Base-by-base conservation (phyloP, 306 rosid genomes). In the Rosa rugosa region DNA sequence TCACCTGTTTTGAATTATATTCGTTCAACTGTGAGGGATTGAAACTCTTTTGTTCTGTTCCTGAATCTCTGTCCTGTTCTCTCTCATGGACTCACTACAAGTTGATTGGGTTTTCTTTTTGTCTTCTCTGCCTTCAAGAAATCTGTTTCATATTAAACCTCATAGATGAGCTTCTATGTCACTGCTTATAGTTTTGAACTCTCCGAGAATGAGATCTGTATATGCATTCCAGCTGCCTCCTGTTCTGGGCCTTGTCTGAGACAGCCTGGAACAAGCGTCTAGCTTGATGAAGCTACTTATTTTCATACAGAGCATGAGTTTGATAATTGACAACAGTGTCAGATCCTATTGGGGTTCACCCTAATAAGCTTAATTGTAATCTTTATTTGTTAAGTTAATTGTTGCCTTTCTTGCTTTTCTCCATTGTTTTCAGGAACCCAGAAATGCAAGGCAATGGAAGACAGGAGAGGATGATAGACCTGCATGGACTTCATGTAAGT, bases 391-490 rank as follows among this genome's bases (percentile, higher is more conserved):
- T 65, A 18, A 67, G 25, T 66, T 45, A 59, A 50, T 74, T 41
- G 65, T 51, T 51, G 63, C 63, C 12, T 62, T 60, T 68, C 72
- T 63, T 51, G 27, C 68, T 27, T 20, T 23, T 83, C 60, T 42
- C 34, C 66, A 51, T 67, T 8, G 50, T 81, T n/a, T 57, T 76
- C 80, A 94, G 99, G 93, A 94, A 94, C 82, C 90, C 97, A 50
- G 98, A 94, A 82, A 85, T 86, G 88, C 92, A 86, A 75, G 87
- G 82, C 77, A 94, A 91, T 49, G 98, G 97, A 76, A 90, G 97
- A 76, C 91, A 84, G 2, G 97, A 94, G 87, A 88, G 93, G 82
- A 92, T 94, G 89, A 94, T 94, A 79, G 99, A 94, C 88, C 72
- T 94, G 70, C 99, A 94, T 11, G 99, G 97, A 22, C 87, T 94